These are phyloP conservation scores for Eimeria maxima DNA, from an alignment of 169 alveolate species.

Conservation along the genomic window DNA sequence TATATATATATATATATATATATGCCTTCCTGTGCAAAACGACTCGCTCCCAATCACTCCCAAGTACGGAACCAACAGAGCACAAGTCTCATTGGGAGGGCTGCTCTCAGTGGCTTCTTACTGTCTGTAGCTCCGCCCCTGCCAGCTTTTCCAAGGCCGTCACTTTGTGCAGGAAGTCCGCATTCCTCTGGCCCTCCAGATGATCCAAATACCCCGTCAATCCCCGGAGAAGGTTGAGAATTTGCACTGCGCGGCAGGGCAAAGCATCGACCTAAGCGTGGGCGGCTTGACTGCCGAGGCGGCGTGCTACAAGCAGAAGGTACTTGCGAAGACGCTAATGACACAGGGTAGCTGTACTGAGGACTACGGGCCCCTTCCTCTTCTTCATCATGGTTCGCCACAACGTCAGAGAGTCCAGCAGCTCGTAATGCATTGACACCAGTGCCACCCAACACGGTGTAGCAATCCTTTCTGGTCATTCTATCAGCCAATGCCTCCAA, in stretches of 20 bases:
- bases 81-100: background rate
- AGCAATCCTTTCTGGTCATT: background rate
- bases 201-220: slow-evolving; percentile 31
- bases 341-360: slow-evolving; percentile 53
- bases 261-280: slow-evolving; percentile 62
- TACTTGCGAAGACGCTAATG: slow-evolving; percentile 67
- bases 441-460: background rate
- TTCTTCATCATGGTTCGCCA: slow-evolving; percentile 27
- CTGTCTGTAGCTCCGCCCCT: slow-evolving; percentile 47
- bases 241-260: slow-evolving; percentile 59
- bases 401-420: background rate
- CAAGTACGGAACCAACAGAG: background rate
- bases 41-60: background rate
- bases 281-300: slow-evolving; percentile 70
- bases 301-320: slow-evolving; percentile 77
- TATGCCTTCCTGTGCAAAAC: no score
- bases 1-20: background rate
- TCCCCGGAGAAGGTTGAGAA: background rate
- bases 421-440: background rate
- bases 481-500: slow-evolving; percentile 29
- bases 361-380: slow-evolving; percentile 70
- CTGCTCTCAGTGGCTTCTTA: background rate
- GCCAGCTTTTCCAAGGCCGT: slow-evolving; percentile 9
- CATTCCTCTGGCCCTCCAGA: slow-evolving; percentile 53
- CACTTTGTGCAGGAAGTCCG: slow-evolving; percentile 23